These are phyloP conservation scores for Mortierella antarctica DNA, from an alignment of 192 early-diverging fungal species.

Conservation along the genomic window DNA sequence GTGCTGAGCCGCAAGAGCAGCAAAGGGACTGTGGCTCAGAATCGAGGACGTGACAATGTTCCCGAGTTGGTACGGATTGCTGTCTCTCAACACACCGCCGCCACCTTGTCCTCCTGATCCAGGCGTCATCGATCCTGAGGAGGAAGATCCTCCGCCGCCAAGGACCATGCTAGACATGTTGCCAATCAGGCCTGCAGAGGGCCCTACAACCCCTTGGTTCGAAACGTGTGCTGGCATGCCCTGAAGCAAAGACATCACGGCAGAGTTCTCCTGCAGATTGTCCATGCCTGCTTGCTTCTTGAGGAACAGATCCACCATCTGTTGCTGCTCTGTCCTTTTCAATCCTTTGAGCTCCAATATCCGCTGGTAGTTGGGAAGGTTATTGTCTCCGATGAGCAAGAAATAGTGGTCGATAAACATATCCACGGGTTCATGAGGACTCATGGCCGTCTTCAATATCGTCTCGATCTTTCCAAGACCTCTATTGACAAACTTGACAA, in stretches of 20 bases:
- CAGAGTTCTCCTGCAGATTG: conserved; percentile 57
- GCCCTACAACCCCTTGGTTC: conserved; percentile 37
- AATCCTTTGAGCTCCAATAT: conserved; percentile 89
- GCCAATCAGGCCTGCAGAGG: conserved; percentile 28
- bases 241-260: conserved; percentile 53
- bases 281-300: conserved; percentile 52
- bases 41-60: conserved; percentile 49
- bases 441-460: conserved; percentile 90
- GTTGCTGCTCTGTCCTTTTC: conserved; percentile 67
- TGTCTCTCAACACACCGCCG: neutral
- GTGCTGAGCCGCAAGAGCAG: conserved; percentile 38
- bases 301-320: conserved; percentile 64
- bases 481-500: conserved; percentile 83
- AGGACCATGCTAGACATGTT: conserved; percentile 41
- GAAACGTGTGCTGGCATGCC: conserved; percentile 49
- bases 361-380: conserved; percentile 76
- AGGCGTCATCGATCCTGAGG: conserved; percentile 33
- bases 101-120: conserved; percentile 1
- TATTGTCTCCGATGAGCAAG: conserved; percentile 82
- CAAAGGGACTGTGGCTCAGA: conserved; percentile 49
- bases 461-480: conserved; percentile 86
- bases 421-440: conserved; percentile 83
- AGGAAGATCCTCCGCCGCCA: conserved; percentile 2
- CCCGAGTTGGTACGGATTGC: conserved; percentile 35
- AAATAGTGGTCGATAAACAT: conserved; percentile 91